Evolutionary conservation across 306 rosid genomes (phyloP).

Genomic region (Alnus rubra): DNA sequence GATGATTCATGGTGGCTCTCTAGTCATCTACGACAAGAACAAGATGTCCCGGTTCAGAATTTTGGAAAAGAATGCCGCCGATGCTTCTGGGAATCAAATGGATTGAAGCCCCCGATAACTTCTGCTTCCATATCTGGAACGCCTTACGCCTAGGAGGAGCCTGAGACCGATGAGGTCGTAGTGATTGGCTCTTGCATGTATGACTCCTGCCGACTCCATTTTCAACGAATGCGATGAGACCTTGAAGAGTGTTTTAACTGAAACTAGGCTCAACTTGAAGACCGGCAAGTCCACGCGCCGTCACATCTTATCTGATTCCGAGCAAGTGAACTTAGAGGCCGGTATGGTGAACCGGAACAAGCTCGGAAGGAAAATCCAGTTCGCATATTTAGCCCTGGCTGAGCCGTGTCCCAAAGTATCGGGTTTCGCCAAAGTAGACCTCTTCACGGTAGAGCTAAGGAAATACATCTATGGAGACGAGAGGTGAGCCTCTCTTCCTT

Average conservation of each 20-base stretch:
- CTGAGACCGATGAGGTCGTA: constrained; percentile 61
- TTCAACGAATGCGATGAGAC: constrained; percentile 88
- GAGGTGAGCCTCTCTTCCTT: constrained; percentile 87
- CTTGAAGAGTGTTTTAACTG: constrained; percentile 66
- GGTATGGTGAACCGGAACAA: constrained; percentile 93
- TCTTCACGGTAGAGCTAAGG: constrained; percentile 50
- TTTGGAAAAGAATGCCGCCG: constrained; percentile 59
- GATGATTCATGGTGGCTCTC: constrained; percentile 89
- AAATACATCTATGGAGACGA: constrained; percentile 62
- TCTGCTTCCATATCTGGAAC: constrained; percentile 96
- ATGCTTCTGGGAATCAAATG: constrained; percentile 49
- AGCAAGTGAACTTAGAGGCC: constrained; percentile 81
- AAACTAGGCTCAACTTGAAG: constrained; percentile 68
- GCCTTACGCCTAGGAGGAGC: constrained; percentile 94
- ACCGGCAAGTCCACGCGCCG: constrained; percentile 68
- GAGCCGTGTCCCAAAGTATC: constrained; percentile 99
- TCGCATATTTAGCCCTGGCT: constrained; percentile 76
- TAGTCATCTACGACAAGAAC: constrained; percentile 65
- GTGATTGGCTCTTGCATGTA: constrained; percentile 95
- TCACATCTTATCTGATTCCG: constrained; percentile 44
- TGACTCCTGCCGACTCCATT: constrained; percentile 93
- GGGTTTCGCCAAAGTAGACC: constrained; percentile 82
- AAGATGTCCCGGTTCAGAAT: constrained; percentile 73
- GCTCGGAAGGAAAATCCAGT: constrained; percentile 67
- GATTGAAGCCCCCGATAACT: constrained; percentile 88